These are phyloP conservation scores for Typha latifolia DNA, from an alignment of 176 grass and related monocot genomes.

Conservation along the genomic window DNA sequence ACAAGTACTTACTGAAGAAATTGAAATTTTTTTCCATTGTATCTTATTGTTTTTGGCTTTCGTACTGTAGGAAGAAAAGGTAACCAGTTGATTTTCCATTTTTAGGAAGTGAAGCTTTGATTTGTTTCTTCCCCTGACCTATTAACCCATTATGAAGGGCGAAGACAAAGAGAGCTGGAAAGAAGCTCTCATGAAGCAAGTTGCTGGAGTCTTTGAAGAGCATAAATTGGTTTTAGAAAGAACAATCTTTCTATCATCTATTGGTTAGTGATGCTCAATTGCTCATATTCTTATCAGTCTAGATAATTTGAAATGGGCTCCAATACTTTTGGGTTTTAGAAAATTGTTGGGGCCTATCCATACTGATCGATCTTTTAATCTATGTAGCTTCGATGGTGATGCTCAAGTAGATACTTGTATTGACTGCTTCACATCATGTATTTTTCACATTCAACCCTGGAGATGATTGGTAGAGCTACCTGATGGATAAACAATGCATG, in stretches of 20 bases:
- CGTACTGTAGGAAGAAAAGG: not conserved
- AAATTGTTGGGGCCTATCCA: no score
- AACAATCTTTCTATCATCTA: not conserved
- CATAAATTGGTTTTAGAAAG: not conserved
- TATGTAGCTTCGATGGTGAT: no score
- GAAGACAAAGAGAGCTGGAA: not conserved
- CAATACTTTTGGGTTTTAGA: no score
- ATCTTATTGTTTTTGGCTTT: not conserved
- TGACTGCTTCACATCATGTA: no score
- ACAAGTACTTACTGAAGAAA: not conserved
- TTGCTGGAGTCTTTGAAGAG: not conserved
- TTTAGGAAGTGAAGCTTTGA: not conserved
- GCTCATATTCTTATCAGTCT: no score
- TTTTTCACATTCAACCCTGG: no score
- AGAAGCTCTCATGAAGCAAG: not conserved
- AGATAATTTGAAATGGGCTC: no score
- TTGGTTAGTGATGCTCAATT: not conserved
- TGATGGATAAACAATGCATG: no score
- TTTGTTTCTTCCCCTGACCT: not conserved
- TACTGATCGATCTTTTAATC: no score
- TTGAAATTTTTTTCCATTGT: not conserved
- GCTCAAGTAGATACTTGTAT: no score
- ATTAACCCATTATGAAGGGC: not conserved
- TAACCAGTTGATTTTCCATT: not conserved
- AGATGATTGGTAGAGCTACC: no score